Evolutionary conservation across 441 rosid species (phyloP), one percentile per base, ranked within the genome.

Genomic region (Sinapis alba): DNA sequence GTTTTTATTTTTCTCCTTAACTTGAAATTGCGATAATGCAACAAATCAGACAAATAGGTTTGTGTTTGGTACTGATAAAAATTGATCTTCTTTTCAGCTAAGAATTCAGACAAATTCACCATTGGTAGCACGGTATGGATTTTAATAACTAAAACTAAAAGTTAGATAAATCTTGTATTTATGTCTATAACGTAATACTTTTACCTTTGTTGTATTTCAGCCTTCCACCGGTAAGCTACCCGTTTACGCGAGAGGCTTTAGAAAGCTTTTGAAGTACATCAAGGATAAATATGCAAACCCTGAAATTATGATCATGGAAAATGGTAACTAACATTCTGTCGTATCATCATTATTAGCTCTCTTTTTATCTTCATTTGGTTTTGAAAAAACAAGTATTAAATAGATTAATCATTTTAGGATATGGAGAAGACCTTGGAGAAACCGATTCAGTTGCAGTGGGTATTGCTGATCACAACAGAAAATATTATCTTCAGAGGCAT

Each of bases 281-380:
- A 76, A 76, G 6, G 74, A 76, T n/a, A 76, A 76, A 19, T 76
- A 76, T 43, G 63, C 57, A 1, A 65, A 69, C 50, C 85, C 83
- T 0, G 74, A 68, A 59, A 70, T 85, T 30, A 77, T 77, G 24
- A 74, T 79, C 24, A 76, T 83, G 34, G 86, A 83, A 72, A 85
- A 85, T 62, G 88, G 86, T 83, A 79, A 65, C 13, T 24, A 32
- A 70, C 15, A 38, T 38, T 38, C 15, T 38, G 5, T 12, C 45
- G 4, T 53, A 9, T 53, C 27, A 21, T 53, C 59, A 53, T 19
- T 9, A n/a, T 53, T 53, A 53, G 13, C 13, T 53, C 59, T 4
- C 4, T 11, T 53, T 20, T 11, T 20, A 5, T 26, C n/a, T 18
- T 10, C 7, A 4, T 41, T 28, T 12, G 12, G n/a, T 7, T 47